Evolutionary conservation across 768 basidiomycete genomes (phyloP), one percentile per base, ranked within the genome.

Genomic region (Leccinum sublutescens): DNA sequence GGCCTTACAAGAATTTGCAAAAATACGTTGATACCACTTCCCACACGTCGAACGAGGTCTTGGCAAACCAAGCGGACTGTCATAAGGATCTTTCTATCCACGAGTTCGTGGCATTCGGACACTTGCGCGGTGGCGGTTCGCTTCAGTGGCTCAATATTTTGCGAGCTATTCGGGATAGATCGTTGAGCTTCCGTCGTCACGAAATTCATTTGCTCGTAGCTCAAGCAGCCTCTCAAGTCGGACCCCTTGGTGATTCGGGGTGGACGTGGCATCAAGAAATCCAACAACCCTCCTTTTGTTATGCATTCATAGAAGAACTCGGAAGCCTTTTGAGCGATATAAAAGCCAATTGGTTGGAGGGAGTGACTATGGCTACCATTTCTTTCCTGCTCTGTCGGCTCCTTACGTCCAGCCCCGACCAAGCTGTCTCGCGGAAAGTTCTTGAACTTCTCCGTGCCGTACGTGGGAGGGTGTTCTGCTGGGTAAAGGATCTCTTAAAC

Each of bases 61-160:
- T 84, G 34, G 76, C 76, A n/a, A 63, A 68, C 15, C 82, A 84
- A 58, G 63, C 62, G 0, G 66, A 72, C 11, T 82, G 80, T 52
- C 79, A 78, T 3, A 53, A 55, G 21, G 70, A 75, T 12, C 68
- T 83, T 23, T 72, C 59, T 14, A 59, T 80, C 3, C 80, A 82
- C 23, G 81, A 84, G 54, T 78, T 71, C 25, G 68, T 76, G 11
- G 72, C 77, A 0, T 84, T 81, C 54, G 77, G 75, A 14, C 68
- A 72, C 50, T 61, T 84, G 43, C 78, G 83, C 6, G 71, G 76
- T 36, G 82, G 82, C 1, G 58, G 69, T 0, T 65, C 57, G 7
- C 63, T 84, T 0, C 82, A 84, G 49, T 83, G 81, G 82, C 63
- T 76, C 38, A 84, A 83, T 59, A 78, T 84, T 36, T 60, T 74